Base-by-base conservation (phyloP, 2,329 filamentous ascomycete genomes). In the Exophiala dermatitidis region DNA sequence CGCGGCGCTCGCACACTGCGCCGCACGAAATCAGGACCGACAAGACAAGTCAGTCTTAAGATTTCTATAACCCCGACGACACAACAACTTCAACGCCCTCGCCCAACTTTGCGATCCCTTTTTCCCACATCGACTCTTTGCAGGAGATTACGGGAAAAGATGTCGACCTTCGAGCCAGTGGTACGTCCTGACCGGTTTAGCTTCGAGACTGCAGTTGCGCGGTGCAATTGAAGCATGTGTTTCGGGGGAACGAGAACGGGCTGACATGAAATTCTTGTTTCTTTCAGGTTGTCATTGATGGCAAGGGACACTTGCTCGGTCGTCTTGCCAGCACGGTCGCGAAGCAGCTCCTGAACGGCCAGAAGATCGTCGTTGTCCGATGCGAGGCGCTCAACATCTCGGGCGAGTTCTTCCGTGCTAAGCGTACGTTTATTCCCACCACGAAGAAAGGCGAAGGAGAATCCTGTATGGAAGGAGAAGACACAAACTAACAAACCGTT, bases 311-410 rank as follows among this genome's bases (percentile, higher is more conserved):
- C 80, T 87, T 98, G 76, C 90, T 98, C 77, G 93, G 93, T 82
- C 91, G 93, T 77, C 85, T 98, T 76, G 71, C 71, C 1, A 65
- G 67, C 0, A 62, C 74, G 0, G 65, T 68, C 34, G 69, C 67
- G n/a, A 70, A 66, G 44, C 67, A 69, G n/a, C 59, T 63, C 1
- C 67, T 84, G 8, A 67, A 68, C 0, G 76, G 71, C 36, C 81
- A 85, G 61, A 97, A 97, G 87, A 94, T 98, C 74, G 91, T 97
- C 71, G 81, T 98, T 69, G 93, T 98, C 75, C 89, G 93, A 82
- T 94, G 88, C 79, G 93, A 98, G 81, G 90, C 89, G 70, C 85
- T 98, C 77, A 98, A 98, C 86, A 98, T 98, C 84, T 98, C 93
- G 68, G 93, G 93, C 80, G 93, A 97, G 83, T 98, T 98, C 88